A percentile compares a stretch with the other conserved stretches of the same genome.
phyloP scores from a whole-genome alignment of 495 filamentous ascomycete species.

The Xylaria castorea region DNA sequence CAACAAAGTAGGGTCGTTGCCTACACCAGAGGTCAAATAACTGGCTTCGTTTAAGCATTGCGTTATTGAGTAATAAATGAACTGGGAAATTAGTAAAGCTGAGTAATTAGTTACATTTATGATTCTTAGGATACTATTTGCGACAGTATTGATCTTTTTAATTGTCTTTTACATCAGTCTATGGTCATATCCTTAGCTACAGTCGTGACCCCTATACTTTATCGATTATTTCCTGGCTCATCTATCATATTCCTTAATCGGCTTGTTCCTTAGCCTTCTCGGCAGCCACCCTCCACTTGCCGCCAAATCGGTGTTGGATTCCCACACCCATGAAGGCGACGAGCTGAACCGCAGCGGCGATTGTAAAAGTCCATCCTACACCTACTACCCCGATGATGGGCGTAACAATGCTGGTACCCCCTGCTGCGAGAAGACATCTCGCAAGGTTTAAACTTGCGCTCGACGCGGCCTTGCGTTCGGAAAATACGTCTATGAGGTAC shows the following conservation, averaged over 20 bases:
- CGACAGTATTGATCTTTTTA: neutral
- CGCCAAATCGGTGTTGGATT: slow-evolving; percentile 52
- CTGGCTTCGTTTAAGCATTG: too few relatives aligned
- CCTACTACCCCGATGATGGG: slow-evolving; percentile 47
- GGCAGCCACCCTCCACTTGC: slow-evolving; percentile 44
- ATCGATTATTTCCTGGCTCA: neutral
- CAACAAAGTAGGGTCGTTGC: too few relatives aligned
- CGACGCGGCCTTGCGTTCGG: slow-evolving; percentile 44
- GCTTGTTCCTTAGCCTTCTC: slow-evolving; percentile 22
- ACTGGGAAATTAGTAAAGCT: neutral
- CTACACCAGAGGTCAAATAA: too few relatives aligned
- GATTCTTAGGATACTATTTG: neutral
- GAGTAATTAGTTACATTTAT: neutral
- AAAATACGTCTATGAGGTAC: slow-evolving; percentile 52
- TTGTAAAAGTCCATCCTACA: slow-evolving; percentile 48
- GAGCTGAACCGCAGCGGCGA: slow-evolving; percentile 49
- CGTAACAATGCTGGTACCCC: slow-evolving; percentile 44
- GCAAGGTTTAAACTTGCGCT: slow-evolving; percentile 51
- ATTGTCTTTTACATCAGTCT: neutral
- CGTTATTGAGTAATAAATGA: neutral
- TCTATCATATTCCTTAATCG: neutral
- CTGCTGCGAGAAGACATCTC: slow-evolving; percentile 50
- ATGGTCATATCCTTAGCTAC: neutral
- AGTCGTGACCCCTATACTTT: neutral
- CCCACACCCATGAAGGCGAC: slow-evolving; percentile 46